Evolutionary conservation across 257 asterid species (phyloP).

Genomic region (Primulina eburnea): DNA sequence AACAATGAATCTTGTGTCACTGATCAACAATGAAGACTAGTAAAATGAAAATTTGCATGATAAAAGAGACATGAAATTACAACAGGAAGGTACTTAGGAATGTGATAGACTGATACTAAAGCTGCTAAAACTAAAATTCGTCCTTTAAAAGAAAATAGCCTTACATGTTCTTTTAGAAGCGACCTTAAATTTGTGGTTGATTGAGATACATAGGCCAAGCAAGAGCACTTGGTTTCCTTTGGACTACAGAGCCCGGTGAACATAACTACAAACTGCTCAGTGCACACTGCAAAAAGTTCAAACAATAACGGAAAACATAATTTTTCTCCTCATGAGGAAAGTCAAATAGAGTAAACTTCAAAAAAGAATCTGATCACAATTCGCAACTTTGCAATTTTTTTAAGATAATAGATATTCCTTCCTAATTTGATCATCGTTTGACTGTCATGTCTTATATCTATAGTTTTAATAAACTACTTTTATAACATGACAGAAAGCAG

Average conservation of each 20-base stretch:
- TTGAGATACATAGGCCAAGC: constrained; percentile 82
- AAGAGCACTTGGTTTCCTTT: constrained; percentile 42
- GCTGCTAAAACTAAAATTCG: constrained; percentile 3
- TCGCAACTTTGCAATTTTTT: background rate
- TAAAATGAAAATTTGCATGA: constrained; percentile 15
- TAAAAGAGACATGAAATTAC: constrained; percentile 20
- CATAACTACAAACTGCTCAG: constrained; percentile 81
- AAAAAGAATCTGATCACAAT: constrained; percentile 3
- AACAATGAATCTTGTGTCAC: constrained; percentile 15
- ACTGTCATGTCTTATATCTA: background rate
- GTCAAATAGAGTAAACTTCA: constrained; percentile 15
- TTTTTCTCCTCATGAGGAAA: constrained; percentile 10
- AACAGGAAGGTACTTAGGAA: constrained; percentile 6
- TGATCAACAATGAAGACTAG: constrained; percentile 17
- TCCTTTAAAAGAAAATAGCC: constrained; percentile 29
- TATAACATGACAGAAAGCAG: background rate
- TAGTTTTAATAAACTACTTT: background rate
- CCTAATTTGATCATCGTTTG: constrained; percentile 13
- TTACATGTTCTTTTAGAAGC: constrained; percentile 78
- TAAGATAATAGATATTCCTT: constrained; percentile 3
- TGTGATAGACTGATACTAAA: background rate
- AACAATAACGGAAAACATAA: constrained; percentile 17
- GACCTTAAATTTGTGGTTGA: constrained; percentile 86
- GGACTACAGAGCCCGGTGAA: constrained; percentile 49
- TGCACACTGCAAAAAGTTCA: constrained; percentile 61